Evolutionary conservation across 2,329 filamentous ascomycete genomes (phyloP).

Genomic region (Tolypocladium nubicola): DNA sequence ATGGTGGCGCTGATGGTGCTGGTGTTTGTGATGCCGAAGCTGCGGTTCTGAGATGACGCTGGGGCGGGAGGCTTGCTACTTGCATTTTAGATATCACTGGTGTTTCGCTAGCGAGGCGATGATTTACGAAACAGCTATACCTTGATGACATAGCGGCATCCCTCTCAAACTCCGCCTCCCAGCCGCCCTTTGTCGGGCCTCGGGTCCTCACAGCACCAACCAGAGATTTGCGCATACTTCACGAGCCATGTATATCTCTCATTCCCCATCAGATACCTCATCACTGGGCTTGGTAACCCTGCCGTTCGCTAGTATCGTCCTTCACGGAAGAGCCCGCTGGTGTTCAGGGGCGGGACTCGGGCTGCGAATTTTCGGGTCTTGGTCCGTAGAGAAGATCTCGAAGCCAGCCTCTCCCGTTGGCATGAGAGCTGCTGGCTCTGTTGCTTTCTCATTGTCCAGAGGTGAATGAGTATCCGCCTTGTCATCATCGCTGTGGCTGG

Average conservation of each 20-base stretch:
- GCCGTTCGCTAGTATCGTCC: not conserved
- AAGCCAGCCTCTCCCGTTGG: not conserved
- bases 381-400: not conserved
- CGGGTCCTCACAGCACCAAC: not conserved
- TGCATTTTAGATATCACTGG: not conserved
- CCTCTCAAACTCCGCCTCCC: not conserved
- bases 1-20: constrained; percentile 70
- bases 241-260: not conserved
- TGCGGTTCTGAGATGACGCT: constrained; percentile 56
- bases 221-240: not conserved
- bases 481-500: not conserved
- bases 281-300: not conserved
- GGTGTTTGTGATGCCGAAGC: constrained; percentile 79
- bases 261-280: not conserved
- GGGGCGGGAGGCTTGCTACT: not conserved
- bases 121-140: not conserved
- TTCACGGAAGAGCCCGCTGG: not conserved
- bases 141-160: not conserved
- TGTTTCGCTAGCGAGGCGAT: not conserved
- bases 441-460: not conserved
- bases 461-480: not conserved
- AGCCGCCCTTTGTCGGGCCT: not conserved
- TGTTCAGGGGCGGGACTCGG: not conserved
- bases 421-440: not conserved
- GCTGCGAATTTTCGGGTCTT: not conserved